Percentiles rank a stretch among this genome's conserved stretches.
Conservation (phyloP, 2,329 filamentous ascomycete genomes). For the Xylaria sp. region DNA sequence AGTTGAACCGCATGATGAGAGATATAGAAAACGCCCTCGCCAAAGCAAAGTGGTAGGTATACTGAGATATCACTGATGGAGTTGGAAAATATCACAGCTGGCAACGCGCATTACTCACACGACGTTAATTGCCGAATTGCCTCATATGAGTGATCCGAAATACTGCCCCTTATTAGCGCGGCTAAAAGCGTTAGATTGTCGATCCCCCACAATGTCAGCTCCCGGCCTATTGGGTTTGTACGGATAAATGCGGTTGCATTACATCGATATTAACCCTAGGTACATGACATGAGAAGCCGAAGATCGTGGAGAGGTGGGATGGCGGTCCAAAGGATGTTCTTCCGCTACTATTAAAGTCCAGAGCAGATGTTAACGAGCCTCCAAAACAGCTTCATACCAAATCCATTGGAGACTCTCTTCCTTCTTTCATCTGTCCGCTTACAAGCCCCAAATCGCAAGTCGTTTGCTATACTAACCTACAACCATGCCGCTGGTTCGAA, state of each 20-base stretch:
- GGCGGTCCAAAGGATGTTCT: background rate
- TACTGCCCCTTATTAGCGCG: background rate
- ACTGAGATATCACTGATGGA: background rate
- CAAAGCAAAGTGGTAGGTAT: too few species aligned
- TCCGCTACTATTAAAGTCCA: background rate
- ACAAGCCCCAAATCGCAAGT: background rate
- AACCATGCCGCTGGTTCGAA: slow-evolving; percentile 44
- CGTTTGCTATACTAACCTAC: background rate
- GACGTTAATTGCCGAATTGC: too few species aligned
- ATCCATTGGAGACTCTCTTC: background rate
- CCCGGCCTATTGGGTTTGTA: slow-evolving; percentile 13
- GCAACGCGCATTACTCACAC: background rate
- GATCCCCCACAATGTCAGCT: slow-evolving; percentile 5
- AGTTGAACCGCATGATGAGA: too few species aligned
- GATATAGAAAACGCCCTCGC: too few species aligned
- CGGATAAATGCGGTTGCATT: slow-evolving; percentile 15
- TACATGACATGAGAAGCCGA: background rate
- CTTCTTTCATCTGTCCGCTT: background rate
- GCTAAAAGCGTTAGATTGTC: background rate
- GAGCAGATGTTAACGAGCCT: background rate
- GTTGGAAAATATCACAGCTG: background rate
- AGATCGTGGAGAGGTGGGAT: background rate
- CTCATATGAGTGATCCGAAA: background rate
- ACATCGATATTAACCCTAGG: background rate
- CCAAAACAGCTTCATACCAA: background rate